A percentile compares a stretch with the other conserved stretches of the same genome.
phyloP scores from a whole-genome alignment of 116 monocot species.

The Posidonia oceanica region DNA sequence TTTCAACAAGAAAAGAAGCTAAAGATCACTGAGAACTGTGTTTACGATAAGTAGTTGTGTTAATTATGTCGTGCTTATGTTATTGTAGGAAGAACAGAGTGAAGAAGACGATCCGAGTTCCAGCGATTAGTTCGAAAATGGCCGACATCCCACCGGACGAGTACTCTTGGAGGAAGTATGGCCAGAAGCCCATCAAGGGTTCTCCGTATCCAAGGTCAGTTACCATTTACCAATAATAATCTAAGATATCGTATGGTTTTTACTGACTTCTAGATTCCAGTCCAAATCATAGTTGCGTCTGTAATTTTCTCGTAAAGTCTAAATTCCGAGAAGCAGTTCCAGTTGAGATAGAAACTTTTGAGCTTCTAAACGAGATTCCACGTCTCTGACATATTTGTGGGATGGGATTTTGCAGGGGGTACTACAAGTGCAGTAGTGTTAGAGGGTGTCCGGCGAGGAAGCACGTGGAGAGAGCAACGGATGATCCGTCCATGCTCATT shows the following conservation, averaged over 20 bases:
- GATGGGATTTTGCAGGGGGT: slow-evolving; percentile 21
- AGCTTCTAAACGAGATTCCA: too few species aligned
- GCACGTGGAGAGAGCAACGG: slow-evolving; percentile 60
- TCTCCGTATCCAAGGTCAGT: slow-evolving; percentile 35
- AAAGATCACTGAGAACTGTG: too few species aligned
- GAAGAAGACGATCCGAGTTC: slow-evolving; percentile 37
- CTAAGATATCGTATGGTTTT: too few species aligned
- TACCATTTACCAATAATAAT: background rate
- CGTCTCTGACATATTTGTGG: too few species aligned
- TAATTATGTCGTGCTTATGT: too few species aligned
- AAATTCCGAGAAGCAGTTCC: too few species aligned
- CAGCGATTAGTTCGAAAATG: slow-evolving; percentile 43
- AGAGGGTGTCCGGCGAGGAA: slow-evolving; percentile 65
- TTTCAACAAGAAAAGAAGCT: background rate
- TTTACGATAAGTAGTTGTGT: background rate
- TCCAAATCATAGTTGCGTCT: too few species aligned
- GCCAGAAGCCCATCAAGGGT: slow-evolving; percentile 53
- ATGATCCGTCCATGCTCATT: slow-evolving; percentile 56
- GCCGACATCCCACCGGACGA: slow-evolving; percentile 54
- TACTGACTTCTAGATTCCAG: too few species aligned
- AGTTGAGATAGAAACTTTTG: too few species aligned
- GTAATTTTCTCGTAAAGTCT: too few species aligned
- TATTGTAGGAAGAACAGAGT: slow-evolving; percentile 26
- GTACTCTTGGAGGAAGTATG: slow-evolving; percentile 56
- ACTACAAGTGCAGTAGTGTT: slow-evolving; percentile 70